Conservation (phyloP, 2,329 filamentous ascomycete species). For the Monosporascus cannonballus region DNA sequence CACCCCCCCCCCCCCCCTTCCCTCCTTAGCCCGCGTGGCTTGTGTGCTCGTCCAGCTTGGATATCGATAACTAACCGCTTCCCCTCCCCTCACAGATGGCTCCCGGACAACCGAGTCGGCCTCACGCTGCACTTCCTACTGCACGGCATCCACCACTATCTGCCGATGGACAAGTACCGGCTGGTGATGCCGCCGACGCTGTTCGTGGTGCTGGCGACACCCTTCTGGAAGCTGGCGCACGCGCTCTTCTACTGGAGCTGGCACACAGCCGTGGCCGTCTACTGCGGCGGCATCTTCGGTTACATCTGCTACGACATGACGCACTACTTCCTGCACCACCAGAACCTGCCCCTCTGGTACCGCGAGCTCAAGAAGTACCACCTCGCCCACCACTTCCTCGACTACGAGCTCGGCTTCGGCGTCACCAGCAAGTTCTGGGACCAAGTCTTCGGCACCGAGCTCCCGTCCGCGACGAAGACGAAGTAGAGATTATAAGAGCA, state of each 20-base stretch:
- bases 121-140: constrained; percentile 88
- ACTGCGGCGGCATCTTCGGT: constrained; percentile 86
- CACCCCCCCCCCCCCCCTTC: not conserved
- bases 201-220: constrained; percentile 74
- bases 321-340: constrained; percentile 97
- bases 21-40: no score
- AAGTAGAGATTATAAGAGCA: no score
- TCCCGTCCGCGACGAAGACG: constrained; percentile 29
- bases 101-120: constrained; percentile 86
- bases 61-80: constrained; percentile 22
- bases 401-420: constrained; percentile 96
- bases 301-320: constrained; percentile 97
- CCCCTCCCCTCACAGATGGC: constrained; percentile 48
- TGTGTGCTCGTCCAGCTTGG: not conserved
- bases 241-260: constrained; percentile 76
- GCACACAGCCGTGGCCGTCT: constrained; percentile 73
- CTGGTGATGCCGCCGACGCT: constrained; percentile 95
- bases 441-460: constrained; percentile 80
- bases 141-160: constrained; percentile 95
- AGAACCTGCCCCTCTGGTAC: constrained; percentile 85
- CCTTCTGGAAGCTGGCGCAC: constrained; percentile 91
- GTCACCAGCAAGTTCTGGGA: constrained; percentile 98
- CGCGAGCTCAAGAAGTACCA: constrained; percentile 95
- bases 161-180: constrained; percentile 97
- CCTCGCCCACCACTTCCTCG: constrained; percentile 92